Percentiles rank a stretch among this genome's conserved stretches.
These are phyloP conservation scores for Fraxinus floribunda DNA, from an alignment of 305 asterid genomes.

Conservation along the genomic window DNA sequence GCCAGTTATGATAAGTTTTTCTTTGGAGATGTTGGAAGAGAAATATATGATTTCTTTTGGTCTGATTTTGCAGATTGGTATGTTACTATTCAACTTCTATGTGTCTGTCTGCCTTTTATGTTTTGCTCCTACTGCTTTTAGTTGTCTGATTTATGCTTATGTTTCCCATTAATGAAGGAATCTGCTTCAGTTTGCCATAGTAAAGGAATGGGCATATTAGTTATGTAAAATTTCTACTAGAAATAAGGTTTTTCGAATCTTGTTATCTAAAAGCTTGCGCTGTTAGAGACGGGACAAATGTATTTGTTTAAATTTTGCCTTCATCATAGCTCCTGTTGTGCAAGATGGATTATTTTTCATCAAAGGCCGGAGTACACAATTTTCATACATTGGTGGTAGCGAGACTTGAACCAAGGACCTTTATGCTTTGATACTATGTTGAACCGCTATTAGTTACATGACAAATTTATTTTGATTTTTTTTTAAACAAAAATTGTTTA, in stretches of 20 bases:
- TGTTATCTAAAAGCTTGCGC: background rate
- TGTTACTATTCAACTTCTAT: constrained; percentile 15
- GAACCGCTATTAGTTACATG: background rate
- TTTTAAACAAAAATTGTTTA: background rate
- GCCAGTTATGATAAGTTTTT: constrained; percentile 79
- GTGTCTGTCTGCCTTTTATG: background rate
- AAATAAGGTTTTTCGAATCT: background rate
- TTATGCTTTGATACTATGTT: background rate
- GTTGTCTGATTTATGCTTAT: background rate
- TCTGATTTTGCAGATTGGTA: constrained; percentile 98
- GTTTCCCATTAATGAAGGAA: background rate
- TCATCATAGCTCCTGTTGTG: background rate
- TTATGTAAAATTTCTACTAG: background rate
- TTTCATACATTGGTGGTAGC: background rate
- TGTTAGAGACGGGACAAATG: background rate
- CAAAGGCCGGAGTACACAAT: background rate
- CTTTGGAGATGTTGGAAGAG: constrained; percentile 94
- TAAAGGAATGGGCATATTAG: background rate
- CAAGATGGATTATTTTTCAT: background rate
- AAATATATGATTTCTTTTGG: constrained; percentile 93
- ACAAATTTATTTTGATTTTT: background rate
- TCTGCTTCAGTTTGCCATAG: background rate
- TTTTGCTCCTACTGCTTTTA: background rate
- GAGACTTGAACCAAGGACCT: background rate
- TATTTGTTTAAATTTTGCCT: background rate